phyloP scores from a whole-genome alignment of 2,329 filamentous ascomycete species.

The Hypoxylon sp. region DNA sequence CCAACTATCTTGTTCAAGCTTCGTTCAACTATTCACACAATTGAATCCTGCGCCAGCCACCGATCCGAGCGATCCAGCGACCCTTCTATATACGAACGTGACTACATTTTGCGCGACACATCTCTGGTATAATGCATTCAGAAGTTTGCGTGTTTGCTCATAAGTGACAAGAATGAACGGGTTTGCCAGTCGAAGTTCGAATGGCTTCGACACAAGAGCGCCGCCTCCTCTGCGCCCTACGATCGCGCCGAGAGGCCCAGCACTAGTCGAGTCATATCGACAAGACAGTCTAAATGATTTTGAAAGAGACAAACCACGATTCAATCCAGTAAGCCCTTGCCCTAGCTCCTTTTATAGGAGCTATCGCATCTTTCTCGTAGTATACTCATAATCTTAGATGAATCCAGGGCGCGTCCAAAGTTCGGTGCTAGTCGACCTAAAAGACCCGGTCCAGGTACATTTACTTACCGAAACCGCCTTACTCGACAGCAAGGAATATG shows the following conservation, averaged over 20 bases:
- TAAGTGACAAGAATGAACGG: slow-evolving; percentile 52
- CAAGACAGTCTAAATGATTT: slow-evolving; percentile 69
- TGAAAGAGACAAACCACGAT: slow-evolving; percentile 67
- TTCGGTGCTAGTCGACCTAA: slow-evolving; percentile 72
- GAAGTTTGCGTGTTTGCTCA: slow-evolving; percentile 27
- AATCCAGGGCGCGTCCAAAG: slow-evolving; percentile 68
- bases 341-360: neutral
- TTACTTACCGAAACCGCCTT: slow-evolving; percentile 94
- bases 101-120: slow-evolving; percentile 10
- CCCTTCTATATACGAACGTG: slow-evolving; percentile 4
- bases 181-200: slow-evolving; percentile 45
- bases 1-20: slow-evolving; percentile 7
- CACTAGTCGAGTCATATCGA: slow-evolving; percentile 72
- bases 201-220: slow-evolving; percentile 47
- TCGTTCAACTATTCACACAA: slow-evolving; percentile 5
- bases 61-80: slow-evolving; percentile 16
- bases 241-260: slow-evolving; percentile 62
- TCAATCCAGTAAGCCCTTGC: slow-evolving; percentile 68
- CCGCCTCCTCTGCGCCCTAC: slow-evolving; percentile 50
- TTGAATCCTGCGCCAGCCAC: slow-evolving; percentile 29
- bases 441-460: slow-evolving; percentile 87
- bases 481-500: slow-evolving; percentile 86
- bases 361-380: neutral
- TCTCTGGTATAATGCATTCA: slow-evolving; percentile 50
- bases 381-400: slow-evolving; percentile 58